phyloP scores from a whole-genome alignment of 257 asterid species.

The Lycium barbarum region DNA sequence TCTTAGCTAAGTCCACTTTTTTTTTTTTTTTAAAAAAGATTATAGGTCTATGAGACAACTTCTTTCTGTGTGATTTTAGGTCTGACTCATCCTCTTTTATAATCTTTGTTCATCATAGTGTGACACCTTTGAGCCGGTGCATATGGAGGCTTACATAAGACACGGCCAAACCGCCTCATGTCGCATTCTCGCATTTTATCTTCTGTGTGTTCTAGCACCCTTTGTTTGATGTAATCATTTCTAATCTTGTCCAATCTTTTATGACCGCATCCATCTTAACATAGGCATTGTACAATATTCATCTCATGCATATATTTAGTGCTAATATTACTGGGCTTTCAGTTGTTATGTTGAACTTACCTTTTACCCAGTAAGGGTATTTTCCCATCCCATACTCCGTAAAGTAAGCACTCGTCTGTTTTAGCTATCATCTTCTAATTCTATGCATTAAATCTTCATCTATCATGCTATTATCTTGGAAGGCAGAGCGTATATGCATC shows the following conservation, averaged over 20 bases:
- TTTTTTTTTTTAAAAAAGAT: background rate
- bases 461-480: conserved; percentile 22
- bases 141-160: background rate
- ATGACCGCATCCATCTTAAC: background rate
- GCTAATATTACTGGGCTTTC: conserved; percentile 12
- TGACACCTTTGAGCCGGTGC: background rate
- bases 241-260: conserved; percentile 16
- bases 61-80: background rate
- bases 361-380: too few relatives aligned
- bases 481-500: conserved; percentile 4
- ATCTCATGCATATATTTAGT: background rate
- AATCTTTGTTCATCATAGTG: background rate
- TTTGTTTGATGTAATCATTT: conserved; percentile 17
- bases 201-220: background rate
- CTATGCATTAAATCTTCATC: background rate
- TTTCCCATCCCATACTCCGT: background rate
- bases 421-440: conserved; percentile 22
- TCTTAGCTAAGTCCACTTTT: background rate
- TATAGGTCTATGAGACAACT: background rate
- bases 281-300: background rate
- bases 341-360: background rate
- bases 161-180: background rate
- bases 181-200: background rate
- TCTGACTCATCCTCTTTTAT: background rate
- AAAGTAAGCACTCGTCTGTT: background rate